Evolutionary conservation across 805 yeast species (phyloP).

Genomic region (Starmera dryadoides): DNA sequence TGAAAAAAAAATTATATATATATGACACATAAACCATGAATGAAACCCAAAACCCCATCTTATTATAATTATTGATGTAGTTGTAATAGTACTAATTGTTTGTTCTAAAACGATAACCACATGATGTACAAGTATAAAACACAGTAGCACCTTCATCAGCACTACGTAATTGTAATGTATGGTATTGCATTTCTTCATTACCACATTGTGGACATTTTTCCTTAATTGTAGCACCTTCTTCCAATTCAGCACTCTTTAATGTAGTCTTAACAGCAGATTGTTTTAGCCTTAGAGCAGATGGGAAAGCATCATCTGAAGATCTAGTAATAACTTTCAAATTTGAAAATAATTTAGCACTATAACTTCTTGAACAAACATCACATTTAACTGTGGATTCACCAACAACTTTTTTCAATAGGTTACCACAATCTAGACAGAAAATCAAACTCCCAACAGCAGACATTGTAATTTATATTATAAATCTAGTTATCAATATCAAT

Average conservation of each 20-base stretch:
- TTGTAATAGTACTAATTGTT: too few relatives aligned
- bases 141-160: conserved; percentile 99
- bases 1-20: too few relatives aligned
- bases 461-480: conserved; percentile 42
- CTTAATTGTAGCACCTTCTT: conserved; percentile 93
- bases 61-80: too few relatives aligned
- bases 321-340: conserved; percentile 80
- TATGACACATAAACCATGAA: too few relatives aligned
- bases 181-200: conserved; percentile 96
- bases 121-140: conserved; percentile 89
- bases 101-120: conserved; percentile 92
- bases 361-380: conserved; percentile 38
- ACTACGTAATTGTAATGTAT: conserved; percentile 90
- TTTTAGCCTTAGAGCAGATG: conserved; percentile 73
- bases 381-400: conserved; percentile 47
- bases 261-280: conserved; percentile 87
- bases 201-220: conserved; percentile 99
- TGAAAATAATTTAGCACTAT: conserved; percentile 42
- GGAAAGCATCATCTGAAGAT: conserved; percentile 91
- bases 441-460: conserved; percentile 93
- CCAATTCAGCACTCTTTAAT: conserved; percentile 68
- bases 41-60: too few relatives aligned
- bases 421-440: conserved; percentile 92
- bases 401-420: conserved; percentile 65
- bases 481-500: too few relatives aligned